Evolutionary conservation across 495 filamentous ascomycete species (phyloP).

Genomic region (Acidomyces sp.): DNA sequence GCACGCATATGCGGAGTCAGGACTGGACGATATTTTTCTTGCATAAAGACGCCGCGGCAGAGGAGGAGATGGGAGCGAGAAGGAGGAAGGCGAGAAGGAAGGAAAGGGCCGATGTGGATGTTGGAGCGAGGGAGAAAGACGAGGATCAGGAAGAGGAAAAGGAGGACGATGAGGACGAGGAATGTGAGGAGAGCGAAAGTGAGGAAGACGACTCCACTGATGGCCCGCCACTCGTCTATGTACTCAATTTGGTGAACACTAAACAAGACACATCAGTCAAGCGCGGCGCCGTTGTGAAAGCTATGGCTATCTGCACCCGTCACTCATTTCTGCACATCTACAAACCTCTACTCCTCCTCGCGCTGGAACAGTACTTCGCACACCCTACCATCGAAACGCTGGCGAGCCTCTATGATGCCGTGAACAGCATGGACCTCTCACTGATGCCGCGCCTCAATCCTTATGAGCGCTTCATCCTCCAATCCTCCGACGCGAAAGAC

Average conservation of each 20-base stretch:
- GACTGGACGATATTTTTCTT: constrained; percentile 99
- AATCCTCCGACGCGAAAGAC: constrained; percentile 84
- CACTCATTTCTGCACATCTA: constrained; percentile 97
- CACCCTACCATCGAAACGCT: constrained; percentile 79
- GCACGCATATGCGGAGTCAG: constrained; percentile 85
- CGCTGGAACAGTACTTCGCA: constrained; percentile 95
- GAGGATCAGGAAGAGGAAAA: constrained; percentile 37
- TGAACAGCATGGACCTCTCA: constrained; percentile 94
- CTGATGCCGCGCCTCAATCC: constrained; percentile 76
- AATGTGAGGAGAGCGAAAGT: constrained; percentile 42
- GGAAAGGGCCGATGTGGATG: constrained; percentile 20
- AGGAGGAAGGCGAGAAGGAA: constrained; percentile 20
- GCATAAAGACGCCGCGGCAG: constrained; percentile 64
- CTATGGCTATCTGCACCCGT: constrained; percentile 94
- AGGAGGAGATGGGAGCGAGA: constrained; percentile 38
- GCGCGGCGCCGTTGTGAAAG: constrained; percentile 85
- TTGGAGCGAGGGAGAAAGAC: constrained; percentile 37
- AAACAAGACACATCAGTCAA: constrained; percentile 88
- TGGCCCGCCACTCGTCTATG: constrained; percentile 90
- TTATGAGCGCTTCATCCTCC: constrained; percentile 74
- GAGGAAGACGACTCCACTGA: constrained; percentile 45
- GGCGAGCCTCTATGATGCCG: constrained; percentile 75
- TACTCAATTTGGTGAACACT: constrained; percentile 93
- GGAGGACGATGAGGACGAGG: constrained; percentile 35
- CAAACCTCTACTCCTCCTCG: constrained; percentile 91